phyloP scores from a whole-genome alignment of 108 stramenopile species.

The Nannochloropsis salina region DNA sequence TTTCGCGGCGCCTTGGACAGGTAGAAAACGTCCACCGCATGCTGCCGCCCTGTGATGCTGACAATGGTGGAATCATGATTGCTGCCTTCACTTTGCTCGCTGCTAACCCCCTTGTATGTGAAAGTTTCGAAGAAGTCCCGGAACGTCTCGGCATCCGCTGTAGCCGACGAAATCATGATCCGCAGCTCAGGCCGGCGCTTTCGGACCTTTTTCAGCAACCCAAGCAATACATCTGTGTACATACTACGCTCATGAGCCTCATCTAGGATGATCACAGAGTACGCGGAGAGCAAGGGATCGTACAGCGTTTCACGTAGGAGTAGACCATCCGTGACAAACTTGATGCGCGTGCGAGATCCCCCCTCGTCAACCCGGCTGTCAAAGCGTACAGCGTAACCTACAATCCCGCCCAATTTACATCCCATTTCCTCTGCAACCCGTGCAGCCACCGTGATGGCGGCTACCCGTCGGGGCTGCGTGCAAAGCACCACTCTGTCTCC shows the following conservation, averaged over 20 bases:
- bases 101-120: constrained; percentile 21
- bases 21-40: constrained; percentile 80
- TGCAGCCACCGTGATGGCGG: constrained; percentile 49
- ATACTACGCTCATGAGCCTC: constrained; percentile 90
- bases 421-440: constrained; percentile 55
- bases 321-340: constrained; percentile 62
- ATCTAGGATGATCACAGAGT: constrained; percentile 87
- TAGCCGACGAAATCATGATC: constrained; percentile 52
- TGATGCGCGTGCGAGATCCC: constrained; percentile 35
- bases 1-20: constrained; percentile 61
- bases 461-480: constrained; percentile 53
- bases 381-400: constrained; percentile 56
- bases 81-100: neutral
- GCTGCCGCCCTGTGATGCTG: constrained; percentile 40
- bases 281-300: constrained; percentile 81
- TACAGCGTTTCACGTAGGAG: constrained; percentile 74
- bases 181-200: constrained; percentile 48
- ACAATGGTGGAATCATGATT: constrained; percentile 40
- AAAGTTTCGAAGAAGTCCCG: constrained; percentile 54
- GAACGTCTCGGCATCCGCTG: constrained; percentile 51
- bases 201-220: constrained; percentile 66
- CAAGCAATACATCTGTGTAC: constrained; percentile 81
- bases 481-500: constrained; percentile 47
- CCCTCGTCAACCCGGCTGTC: constrained; percentile 28
- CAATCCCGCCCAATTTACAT: constrained; percentile 42